Percentiles rank a stretch among this genome's conserved stretches.
Conservation (phyloP, 176 grass and related monocot genomes). For the Cenchrus americanus region DNA sequence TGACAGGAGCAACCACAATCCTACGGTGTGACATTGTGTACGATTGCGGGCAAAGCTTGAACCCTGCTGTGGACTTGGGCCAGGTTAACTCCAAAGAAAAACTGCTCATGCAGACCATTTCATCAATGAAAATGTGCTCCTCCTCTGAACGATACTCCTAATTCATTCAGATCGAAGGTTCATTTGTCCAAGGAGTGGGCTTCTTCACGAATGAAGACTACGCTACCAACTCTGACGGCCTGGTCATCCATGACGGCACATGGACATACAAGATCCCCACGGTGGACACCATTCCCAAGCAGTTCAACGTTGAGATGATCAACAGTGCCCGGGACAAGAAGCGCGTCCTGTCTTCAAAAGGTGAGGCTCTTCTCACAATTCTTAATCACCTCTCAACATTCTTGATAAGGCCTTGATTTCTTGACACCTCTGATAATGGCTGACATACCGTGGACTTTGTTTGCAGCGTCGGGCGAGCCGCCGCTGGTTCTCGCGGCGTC, state of each 20-base stretch:
- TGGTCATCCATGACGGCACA: constrained; percentile 71
- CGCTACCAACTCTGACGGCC: constrained; percentile 62
- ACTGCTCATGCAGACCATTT: not conserved
- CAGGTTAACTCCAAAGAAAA: constrained; percentile 52
- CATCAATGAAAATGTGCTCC: not conserved
- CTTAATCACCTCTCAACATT: not conserved
- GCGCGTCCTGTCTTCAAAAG: constrained; percentile 81
- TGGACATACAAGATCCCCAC: constrained; percentile 94
- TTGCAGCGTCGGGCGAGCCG: constrained; percentile 80
- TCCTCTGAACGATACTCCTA: not conserved
- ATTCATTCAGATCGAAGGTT: constrained; percentile 56
- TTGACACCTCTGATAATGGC: too few relatives aligned
- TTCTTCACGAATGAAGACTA: constrained; percentile 88
- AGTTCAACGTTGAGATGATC: constrained; percentile 79
- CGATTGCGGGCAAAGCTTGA: constrained; percentile 83
- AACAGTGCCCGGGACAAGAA: constrained; percentile 66
- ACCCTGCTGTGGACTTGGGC: constrained; percentile 86
- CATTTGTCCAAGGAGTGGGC: constrained; percentile 78
- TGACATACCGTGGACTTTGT: too few relatives aligned
- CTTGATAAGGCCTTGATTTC: not conserved
- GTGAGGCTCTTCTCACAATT: constrained; percentile 16
- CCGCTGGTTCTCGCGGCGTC: constrained; percentile 82
- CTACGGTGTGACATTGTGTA: constrained; percentile 72
- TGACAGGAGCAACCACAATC: constrained; percentile 82
- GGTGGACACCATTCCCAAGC: constrained; percentile 80